Conservation (phyloP, 148 eudicot species). For the Oxyria digyna region DNA sequence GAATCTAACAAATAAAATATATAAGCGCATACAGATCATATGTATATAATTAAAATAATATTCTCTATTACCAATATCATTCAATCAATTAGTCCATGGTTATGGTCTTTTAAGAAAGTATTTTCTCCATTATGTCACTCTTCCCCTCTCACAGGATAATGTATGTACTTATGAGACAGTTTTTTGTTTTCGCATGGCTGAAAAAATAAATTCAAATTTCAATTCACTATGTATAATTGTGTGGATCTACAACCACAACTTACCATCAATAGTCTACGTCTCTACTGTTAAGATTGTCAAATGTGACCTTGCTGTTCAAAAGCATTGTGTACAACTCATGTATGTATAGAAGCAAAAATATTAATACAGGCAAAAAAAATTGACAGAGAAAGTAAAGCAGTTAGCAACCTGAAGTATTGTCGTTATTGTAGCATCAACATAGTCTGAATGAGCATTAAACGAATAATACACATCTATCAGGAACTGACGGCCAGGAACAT, state of each 20-base stretch:
- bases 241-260: too few relatives aligned
- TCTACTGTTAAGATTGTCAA: not conserved
- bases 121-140: not conserved
- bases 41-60: not conserved
- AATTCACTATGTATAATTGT: not conserved
- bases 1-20: constrained; percentile 42
- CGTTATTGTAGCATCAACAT: constrained; percentile 71
- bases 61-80: not conserved
- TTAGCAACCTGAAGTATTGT: constrained; percentile 81
- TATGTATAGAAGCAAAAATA: not conserved
- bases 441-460: constrained; percentile 61
- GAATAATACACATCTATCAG: constrained; percentile 86
- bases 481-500: constrained; percentile 86
- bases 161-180: not conserved
- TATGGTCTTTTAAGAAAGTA: not conserved
- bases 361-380: not conserved
- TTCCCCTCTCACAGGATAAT: not conserved
- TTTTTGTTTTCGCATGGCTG: not conserved
- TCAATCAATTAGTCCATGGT: not conserved
- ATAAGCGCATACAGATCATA: not conserved
- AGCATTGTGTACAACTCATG: not conserved
- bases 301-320: not conserved
- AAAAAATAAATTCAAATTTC: not conserved
- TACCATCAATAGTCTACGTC: not conserved
- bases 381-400: not conserved